Evolutionary conservation across 2,329 filamentous ascomycete species (phyloP).

Genomic region (Davidsoniella virescens): DNA sequence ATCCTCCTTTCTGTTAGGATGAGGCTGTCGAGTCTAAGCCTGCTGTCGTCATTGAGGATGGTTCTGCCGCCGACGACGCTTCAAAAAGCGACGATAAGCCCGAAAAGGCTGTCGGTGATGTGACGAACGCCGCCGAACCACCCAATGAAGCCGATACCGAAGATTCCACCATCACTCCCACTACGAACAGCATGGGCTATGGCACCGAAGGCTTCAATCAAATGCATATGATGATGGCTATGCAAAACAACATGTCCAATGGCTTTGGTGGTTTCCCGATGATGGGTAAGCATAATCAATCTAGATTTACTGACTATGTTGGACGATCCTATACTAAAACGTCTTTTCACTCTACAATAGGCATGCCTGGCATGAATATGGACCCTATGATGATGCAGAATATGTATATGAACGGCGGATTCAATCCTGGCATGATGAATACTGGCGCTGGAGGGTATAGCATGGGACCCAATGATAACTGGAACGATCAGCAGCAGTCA

Average conservation of each 20-base stretch:
- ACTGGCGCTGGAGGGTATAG: constrained; percentile 54
- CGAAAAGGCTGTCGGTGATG: constrained; percentile 15
- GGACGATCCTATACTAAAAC: not conserved
- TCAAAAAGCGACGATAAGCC: constrained; percentile 12
- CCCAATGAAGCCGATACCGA: constrained; percentile 16
- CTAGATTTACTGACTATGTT: not conserved
- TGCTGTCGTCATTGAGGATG: not conserved
- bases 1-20: too few species aligned
- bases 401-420: constrained; percentile 66
- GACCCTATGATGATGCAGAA: constrained; percentile 61
- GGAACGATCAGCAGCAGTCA: constrained; percentile 58
- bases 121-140: constrained; percentile 15
- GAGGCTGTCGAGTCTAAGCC: not conserved
- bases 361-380: constrained; percentile 74
- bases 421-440: constrained; percentile 38
- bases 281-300: constrained; percentile 56
- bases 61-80: not conserved
- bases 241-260: constrained; percentile 51
- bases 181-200: constrained; percentile 35
- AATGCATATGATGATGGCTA: constrained; percentile 68
- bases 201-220: constrained; percentile 53
- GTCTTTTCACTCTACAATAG: constrained; percentile 24
- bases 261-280: constrained; percentile 49
- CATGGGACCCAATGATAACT: constrained; percentile 60
- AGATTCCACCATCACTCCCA: constrained; percentile 18